A percentile compares a stretch with the other conserved stretches of the same genome.
These are phyloP conservation scores for Boletus rufocinnamomeus DNA, from an alignment of 768 basidiomycete genomes.

Conservation along the genomic window DNA sequence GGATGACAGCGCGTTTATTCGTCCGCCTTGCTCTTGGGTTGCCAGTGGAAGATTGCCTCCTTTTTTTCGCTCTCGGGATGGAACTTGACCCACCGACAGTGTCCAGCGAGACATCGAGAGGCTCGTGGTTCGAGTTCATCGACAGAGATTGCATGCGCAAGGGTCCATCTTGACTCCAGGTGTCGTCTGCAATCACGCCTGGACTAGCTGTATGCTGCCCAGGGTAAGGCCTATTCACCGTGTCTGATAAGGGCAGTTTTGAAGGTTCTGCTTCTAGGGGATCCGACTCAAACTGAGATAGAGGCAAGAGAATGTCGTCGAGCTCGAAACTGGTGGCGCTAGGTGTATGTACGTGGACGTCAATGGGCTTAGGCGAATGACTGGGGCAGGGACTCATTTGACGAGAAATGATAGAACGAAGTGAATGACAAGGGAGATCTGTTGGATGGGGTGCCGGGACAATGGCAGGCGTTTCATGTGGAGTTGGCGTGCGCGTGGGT, in stretches of 20 bases:
- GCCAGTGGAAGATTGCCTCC: not conserved
- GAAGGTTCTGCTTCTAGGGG: constrained; percentile 20
- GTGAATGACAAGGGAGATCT: not conserved
- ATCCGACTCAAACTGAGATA: constrained; percentile 30
- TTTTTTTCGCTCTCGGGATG: constrained; percentile 15
- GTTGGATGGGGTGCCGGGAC: not conserved
- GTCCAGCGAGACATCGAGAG: not conserved
- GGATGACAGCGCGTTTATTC: constrained; percentile 10
- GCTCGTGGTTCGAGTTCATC: not conserved
- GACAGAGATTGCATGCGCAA: not conserved
- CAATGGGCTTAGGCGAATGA: not conserved
- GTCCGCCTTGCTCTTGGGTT: constrained; percentile 1
- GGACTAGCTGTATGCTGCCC: constrained; percentile 3
- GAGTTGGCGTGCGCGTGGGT: constrained; percentile 1
- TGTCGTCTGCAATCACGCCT: not conserved
- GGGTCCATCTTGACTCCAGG: not conserved
- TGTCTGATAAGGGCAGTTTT: constrained; percentile 26
- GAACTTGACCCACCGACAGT: not conserved
- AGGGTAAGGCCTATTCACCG: constrained; percentile 21
- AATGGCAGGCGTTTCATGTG: not conserved
- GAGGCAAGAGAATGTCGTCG: constrained; percentile 18
- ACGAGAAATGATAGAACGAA: constrained; percentile 3
- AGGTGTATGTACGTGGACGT: not conserved
- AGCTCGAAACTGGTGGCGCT: not conserved
- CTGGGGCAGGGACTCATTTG: not conserved